These are phyloP conservation scores for Bruguiera gymnorhiza DNA, from an alignment of 345 rosid species.

Conservation along the genomic window DNA sequence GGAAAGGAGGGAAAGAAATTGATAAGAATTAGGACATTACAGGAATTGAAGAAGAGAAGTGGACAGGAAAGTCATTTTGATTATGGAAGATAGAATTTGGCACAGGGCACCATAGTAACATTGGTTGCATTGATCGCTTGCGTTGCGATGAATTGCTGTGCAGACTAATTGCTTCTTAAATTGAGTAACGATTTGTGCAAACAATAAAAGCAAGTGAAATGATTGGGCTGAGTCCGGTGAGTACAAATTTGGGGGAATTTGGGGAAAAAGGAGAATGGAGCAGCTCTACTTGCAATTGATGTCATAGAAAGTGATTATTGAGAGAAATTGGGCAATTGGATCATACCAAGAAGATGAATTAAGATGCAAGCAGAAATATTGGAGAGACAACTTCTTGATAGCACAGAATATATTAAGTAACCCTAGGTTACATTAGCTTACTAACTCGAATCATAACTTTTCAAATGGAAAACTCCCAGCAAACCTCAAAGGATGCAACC, in stretches of 20 bases:
- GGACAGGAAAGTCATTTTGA: background rate
- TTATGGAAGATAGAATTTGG: background rate
- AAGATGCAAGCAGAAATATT: background rate
- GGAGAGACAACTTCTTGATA: background rate
- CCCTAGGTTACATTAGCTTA: conserved; percentile 9
- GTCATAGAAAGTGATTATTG: background rate
- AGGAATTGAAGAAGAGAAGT: background rate
- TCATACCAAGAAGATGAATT: background rate
- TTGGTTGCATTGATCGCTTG: background rate
- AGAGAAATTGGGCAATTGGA: conserved; percentile 2
- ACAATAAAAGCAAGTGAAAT: too few species aligned
- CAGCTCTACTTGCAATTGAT: background rate
- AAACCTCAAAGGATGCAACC: conserved; percentile 14
- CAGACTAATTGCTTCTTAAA: background rate
- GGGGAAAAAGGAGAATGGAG: background rate
- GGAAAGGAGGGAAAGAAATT: background rate
- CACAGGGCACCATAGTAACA: background rate
- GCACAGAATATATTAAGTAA: conserved; percentile 1
- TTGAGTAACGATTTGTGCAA: background rate
- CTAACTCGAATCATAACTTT: background rate
- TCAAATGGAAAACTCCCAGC: conserved; percentile 2
- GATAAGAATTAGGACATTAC: background rate
- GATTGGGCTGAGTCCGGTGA: background rate
- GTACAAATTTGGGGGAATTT: background rate
- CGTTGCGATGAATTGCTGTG: background rate